These are phyloP conservation scores for Pseudonitzschia delicatissima DNA, from an alignment of 108 stramenopile species.

Conservation along the genomic window DNA sequence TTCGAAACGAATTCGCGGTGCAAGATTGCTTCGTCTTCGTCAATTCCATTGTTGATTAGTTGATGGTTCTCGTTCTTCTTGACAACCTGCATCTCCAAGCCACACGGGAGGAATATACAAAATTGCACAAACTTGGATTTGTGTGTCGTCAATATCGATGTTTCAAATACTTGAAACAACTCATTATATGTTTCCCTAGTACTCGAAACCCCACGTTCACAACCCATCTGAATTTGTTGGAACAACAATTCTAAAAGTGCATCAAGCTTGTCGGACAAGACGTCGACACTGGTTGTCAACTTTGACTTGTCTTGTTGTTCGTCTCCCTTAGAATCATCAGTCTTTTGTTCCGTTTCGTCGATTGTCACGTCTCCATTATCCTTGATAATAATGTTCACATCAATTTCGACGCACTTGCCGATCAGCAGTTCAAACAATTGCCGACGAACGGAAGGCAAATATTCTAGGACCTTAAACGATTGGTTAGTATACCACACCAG, in stretches of 20 bases:
- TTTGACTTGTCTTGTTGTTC: conserved; percentile 8
- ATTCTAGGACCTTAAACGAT: conserved; percentile 37
- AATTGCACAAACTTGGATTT: conserved; percentile 97
- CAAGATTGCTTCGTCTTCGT: conserved; percentile 38
- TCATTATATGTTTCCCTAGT: conserved; percentile 26
- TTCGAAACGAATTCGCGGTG: conserved; percentile 77
- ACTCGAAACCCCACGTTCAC: neutral
- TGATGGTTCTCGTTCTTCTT: neutral
- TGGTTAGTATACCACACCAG: conserved; percentile 40
- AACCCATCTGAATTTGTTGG: conserved; percentile 9
- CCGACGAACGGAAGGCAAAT: conserved; percentile 41
- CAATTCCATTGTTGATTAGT: conserved; percentile 1
- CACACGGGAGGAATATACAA: conserved; percentile 83
- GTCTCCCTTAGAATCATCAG: conserved; percentile 21
- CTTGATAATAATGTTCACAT: conserved; percentile 95
- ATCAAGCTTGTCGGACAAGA: conserved; percentile 55
- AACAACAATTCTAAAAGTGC: conserved; percentile 26
- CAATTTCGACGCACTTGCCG: conserved; percentile 92
- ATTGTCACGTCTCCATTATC: conserved; percentile 80
- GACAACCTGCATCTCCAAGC: conserved; percentile 46
- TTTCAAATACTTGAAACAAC: conserved; percentile 57
- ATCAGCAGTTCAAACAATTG: conserved; percentile 58
- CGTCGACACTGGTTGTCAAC: conserved; percentile 33
- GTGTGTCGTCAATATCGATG: conserved; percentile 83
- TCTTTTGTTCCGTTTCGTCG: conserved; percentile 43